Percentiles rank a stretch among this genome's conserved stretches.
These are phyloP conservation scores for Cercophora sp. DNA, from an alignment of 495 filamentous ascomycete species.

Conservation along the genomic window DNA sequence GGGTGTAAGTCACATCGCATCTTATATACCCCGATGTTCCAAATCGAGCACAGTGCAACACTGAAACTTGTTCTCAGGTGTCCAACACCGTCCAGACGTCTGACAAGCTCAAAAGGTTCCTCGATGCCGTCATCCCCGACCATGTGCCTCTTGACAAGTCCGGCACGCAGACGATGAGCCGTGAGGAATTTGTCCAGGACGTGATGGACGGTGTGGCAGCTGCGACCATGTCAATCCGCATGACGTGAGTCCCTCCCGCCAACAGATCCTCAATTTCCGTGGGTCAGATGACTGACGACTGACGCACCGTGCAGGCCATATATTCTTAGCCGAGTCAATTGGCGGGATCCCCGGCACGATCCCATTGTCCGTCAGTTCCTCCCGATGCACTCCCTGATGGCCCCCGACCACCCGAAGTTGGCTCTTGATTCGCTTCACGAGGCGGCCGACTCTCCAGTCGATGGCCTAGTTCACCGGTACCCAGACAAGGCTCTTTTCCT, in stretches of 20 bases:
- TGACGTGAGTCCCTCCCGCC: conserved; percentile 32
- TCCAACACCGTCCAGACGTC: conserved; percentile 39
- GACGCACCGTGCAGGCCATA: conserved; percentile 42
- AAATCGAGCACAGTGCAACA: conserved; percentile 2
- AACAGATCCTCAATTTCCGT: no score
- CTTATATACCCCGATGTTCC: not conserved
- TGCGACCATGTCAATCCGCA: conserved; percentile 53
- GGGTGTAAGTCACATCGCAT: conserved; percentile 44
- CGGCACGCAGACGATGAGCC: conserved; percentile 34
- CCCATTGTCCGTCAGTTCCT: conserved; percentile 54
- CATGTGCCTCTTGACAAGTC: conserved; percentile 33
- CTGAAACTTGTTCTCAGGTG: conserved; percentile 15
- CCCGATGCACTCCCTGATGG: conserved; percentile 45
- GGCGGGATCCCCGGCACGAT: conserved; percentile 51
- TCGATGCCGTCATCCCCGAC: conserved; percentile 43
- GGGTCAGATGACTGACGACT: no score
- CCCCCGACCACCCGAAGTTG: conserved; percentile 44
- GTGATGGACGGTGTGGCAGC: conserved; percentile 42
- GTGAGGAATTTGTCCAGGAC: conserved; percentile 49
- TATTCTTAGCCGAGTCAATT: conserved; percentile 50
- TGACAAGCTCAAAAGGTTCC: conserved; percentile 38
- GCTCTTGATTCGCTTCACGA: conserved; percentile 48
- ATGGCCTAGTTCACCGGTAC: conserved; percentile 55
- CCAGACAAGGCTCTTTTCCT: conserved; percentile 57
- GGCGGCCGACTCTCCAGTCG: conserved; percentile 41